Conservation (phyloP, 2,329 filamentous ascomycete species). For the Pseudogymnoascus sp. region DNA sequence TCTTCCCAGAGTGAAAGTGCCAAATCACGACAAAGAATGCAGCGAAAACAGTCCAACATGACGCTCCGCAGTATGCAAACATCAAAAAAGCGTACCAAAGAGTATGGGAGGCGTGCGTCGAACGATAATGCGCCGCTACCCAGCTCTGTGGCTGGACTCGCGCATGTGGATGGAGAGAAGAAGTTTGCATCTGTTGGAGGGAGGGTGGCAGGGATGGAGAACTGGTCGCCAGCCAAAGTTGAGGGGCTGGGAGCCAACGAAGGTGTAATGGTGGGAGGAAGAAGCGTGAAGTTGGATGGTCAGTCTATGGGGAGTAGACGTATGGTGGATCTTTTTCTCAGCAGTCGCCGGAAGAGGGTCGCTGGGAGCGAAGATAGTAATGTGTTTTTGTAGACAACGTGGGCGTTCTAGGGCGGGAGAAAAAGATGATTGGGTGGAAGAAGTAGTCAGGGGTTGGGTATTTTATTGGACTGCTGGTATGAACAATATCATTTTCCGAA, state of each 20-base stretch:
- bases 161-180: conserved; percentile 24
- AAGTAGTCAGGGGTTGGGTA: neutral
- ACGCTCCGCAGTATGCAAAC: conserved; percentile 23
- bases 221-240: conserved; percentile 14
- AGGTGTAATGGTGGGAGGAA: conserved; percentile 15
- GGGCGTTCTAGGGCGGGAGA: neutral
- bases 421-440: neutral
- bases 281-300: conserved; percentile 21
- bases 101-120: conserved; percentile 12
- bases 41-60: conserved; percentile 17
- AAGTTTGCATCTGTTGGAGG: conserved; percentile 25
- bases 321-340: conserved; percentile 50
- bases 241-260: conserved; percentile 20
- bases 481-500: neutral
- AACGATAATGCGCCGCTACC: conserved; percentile 13
- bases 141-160: conserved; percentile 20
- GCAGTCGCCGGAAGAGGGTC: conserved; percentile 39
- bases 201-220: conserved; percentile 9
- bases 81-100: conserved; percentile 24
- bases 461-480: neutral
- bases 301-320: conserved; percentile 40
- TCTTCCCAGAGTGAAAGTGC: conserved; percentile 13
- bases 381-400: conserved; percentile 13
- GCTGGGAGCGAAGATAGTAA: conserved; percentile 33
- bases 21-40: conserved; percentile 19